Conservation (phyloP, 2,329 filamentous ascomycete genomes). For the Ophiostoma himal-ulmi region DNA sequence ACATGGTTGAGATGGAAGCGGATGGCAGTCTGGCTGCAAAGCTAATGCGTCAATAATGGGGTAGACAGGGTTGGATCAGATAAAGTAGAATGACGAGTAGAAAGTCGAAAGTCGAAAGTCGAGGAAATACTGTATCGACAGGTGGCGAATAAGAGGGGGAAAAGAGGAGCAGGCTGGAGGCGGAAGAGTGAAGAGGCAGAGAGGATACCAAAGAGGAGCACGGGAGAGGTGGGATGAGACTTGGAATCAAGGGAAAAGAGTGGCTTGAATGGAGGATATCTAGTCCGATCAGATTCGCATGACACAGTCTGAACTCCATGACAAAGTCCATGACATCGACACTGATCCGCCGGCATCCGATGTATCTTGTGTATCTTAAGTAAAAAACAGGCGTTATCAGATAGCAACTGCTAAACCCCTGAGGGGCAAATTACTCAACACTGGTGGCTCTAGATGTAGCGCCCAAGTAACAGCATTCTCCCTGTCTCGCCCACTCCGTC, state of each 20-base stretch:
- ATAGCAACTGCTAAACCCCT: not conserved
- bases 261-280: not conserved
- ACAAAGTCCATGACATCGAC: not conserved
- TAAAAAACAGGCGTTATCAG: not conserved
- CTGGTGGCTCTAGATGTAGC: not conserved
- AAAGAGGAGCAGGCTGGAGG: not conserved
- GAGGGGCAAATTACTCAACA: not conserved
- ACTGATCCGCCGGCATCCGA: not conserved
- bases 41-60: constrained; percentile 2
- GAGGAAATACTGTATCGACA: not conserved
- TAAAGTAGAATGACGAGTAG: not conserved
- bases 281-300: not conserved
- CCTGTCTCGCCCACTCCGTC: not conserved
- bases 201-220: not conserved
- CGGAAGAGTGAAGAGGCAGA: not conserved
- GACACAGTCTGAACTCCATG: not conserved
- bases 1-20: constrained; percentile 11
- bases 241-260: not conserved
- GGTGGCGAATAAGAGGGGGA: not conserved
- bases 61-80: not conserved
- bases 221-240: not conserved
- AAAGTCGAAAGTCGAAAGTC: not conserved
- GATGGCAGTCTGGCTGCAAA: constrained; percentile 11
- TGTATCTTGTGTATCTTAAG: too few relatives aligned
- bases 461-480: not conserved